These are phyloP conservation scores for Boletus vermiculosoides DNA, from an alignment of 768 basidiomycete genomes.

Conservation along the genomic window DNA sequence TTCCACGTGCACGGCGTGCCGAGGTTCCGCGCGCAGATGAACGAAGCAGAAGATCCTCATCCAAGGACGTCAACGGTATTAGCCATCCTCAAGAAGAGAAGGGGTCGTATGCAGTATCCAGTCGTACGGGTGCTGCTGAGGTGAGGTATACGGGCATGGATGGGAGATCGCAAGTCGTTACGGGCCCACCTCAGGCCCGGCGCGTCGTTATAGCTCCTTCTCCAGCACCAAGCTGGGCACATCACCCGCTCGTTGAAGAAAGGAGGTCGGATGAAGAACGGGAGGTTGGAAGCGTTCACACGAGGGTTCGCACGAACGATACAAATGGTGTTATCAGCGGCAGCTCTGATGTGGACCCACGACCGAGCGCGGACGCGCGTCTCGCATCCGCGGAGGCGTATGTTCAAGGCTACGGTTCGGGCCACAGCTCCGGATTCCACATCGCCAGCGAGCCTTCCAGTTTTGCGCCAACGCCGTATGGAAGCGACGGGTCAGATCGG, in stretches of 20 bases:
- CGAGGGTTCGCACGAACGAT: conserved; percentile 12
- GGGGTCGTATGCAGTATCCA: conserved; percentile 10
- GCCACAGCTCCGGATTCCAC: conserved; percentile 33
- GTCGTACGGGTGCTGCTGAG: conserved; percentile 7
- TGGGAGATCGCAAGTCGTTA: conserved; percentile 32
- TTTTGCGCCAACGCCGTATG: conserved; percentile 22
- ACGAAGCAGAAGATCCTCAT: conserved; percentile 14
- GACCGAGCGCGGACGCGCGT: conserved; percentile 11
- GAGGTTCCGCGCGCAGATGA: conserved; percentile 24
- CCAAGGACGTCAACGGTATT: conserved; percentile 15
- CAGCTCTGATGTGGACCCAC: conserved; percentile 1
- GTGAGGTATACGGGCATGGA: conserved; percentile 7
- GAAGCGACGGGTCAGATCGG: conserved; percentile 21
- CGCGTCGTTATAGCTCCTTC: conserved; percentile 28
- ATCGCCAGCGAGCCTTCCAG: conserved; percentile 16
- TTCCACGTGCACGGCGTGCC: conserved; percentile 23
- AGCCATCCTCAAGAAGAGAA: conserved; percentile 16
- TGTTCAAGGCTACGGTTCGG: conserved; percentile 34
- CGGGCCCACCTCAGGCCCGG: conserved; percentile 33
- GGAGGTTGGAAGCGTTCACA: conserved; percentile 10
- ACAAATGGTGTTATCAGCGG: conserved; percentile 1
- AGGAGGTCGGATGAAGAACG: conserved; percentile 32
- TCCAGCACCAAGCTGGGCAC: conserved; percentile 32
- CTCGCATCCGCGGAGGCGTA: conserved; percentile 39
- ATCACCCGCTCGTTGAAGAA: conserved; percentile 30